Evolutionary conservation across 805 yeast species (phyloP).

Genomic region (Candida corydali): DNA sequence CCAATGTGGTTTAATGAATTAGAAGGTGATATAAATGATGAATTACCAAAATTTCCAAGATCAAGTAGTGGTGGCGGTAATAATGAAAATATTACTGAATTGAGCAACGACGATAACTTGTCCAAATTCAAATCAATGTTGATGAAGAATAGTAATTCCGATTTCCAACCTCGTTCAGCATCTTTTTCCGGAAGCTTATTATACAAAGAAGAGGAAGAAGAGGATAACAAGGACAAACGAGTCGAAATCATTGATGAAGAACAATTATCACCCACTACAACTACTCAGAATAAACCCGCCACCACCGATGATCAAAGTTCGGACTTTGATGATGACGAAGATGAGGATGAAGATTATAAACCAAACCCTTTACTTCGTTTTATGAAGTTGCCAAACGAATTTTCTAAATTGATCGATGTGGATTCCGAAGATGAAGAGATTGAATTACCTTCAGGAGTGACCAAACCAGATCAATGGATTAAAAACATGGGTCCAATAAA

Average conservation of each 20-base stretch:
- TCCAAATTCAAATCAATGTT: conserved; percentile 39
- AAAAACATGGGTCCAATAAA: conserved; percentile 89
- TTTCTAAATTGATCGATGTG: conserved; percentile 48
- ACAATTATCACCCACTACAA: conserved; percentile 4
- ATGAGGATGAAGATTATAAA: conserved; percentile 9
- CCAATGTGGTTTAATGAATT: conserved; percentile 96
- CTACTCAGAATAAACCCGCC: background rate
- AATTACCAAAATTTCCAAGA: conserved; percentile 69
- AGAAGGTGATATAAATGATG: conserved; percentile 64
- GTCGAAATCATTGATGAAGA: conserved; percentile 46
- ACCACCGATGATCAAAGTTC: conserved; percentile 21
- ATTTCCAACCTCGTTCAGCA: conserved; percentile 33
- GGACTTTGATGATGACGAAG: conserved; percentile 28
- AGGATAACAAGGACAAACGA: conserved; percentile 9
- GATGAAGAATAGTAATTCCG: conserved; percentile 21
- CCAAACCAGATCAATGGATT: conserved; percentile 71
- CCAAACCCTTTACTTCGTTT: conserved; percentile 15
- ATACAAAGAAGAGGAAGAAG: conserved; percentile 11
- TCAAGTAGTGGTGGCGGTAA: conserved; percentile 16
- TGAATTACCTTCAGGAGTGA: conserved; percentile 83
- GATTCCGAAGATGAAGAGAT: conserved; percentile 85
- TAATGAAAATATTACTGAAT: conserved; percentile 6
- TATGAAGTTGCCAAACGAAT: conserved; percentile 22
- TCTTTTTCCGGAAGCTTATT: conserved; percentile 35
- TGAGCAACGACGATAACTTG: conserved; percentile 37